phyloP scores from a whole-genome alignment of 805 yeast genomes.

The Myxozyma neotropica region DNA sequence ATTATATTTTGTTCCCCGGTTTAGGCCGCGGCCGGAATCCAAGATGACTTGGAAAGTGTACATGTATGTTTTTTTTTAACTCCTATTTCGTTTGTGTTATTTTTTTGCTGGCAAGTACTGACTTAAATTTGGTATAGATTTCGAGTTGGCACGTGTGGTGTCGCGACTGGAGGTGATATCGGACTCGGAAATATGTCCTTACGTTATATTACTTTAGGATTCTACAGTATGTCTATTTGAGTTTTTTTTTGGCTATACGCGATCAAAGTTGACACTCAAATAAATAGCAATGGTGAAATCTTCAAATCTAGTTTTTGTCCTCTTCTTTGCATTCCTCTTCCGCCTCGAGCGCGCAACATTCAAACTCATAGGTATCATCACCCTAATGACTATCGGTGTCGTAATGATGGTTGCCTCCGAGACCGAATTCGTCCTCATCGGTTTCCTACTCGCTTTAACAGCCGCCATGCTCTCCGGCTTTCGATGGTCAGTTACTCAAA shows the following conservation, averaged over 20 bases:
- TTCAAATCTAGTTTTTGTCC: conserved; percentile 81
- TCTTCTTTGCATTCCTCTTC: conserved; percentile 83
- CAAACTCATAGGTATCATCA: conserved; percentile 68
- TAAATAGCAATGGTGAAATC: conserved; percentile 84
- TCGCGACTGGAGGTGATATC: conserved; percentile 90
- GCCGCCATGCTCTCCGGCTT: conserved; percentile 86
- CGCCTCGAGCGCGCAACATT: conserved; percentile 72
- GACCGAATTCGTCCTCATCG: conserved; percentile 46
- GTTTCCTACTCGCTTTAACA: conserved; percentile 70
- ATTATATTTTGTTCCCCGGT: conserved; percentile 51
- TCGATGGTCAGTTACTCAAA: conserved; percentile 93
- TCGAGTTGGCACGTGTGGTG: conserved; percentile 77
- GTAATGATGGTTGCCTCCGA: conserved; percentile 70
- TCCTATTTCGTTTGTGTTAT: too few relatives aligned
- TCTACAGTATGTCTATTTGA: conserved; percentile 58
- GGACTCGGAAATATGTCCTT: conserved; percentile 89
- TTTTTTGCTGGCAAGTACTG: too few relatives aligned
- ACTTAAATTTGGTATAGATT: conserved; percentile 46
- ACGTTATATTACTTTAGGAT: conserved; percentile 72
- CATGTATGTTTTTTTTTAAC: too few relatives aligned
- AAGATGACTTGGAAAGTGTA: conserved; percentile 28
- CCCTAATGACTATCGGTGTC: conserved; percentile 81
- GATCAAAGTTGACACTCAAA: too few relatives aligned
- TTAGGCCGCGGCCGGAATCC: conserved; percentile 46
- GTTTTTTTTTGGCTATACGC: neutral